Conservation (phyloP, 306 rosid species). For the Prunus kanzakura region DNA sequence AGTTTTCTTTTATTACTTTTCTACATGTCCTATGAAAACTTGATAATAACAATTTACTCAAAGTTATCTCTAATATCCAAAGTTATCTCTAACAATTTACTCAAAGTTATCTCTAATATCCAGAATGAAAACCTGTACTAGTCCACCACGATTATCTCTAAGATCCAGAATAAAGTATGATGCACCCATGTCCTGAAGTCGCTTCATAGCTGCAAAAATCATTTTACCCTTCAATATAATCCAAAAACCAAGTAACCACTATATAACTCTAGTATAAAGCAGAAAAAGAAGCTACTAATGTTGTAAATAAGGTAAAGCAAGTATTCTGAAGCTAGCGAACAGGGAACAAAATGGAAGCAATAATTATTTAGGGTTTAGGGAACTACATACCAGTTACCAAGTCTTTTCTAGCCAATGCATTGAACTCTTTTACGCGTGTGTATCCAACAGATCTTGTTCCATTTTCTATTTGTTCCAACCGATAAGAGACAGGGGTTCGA, state of each 20-base stretch:
- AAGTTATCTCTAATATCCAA: conserved; percentile 7
- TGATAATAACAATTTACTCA: neutral
- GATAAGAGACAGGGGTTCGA: conserved; percentile 83
- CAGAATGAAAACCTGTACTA: conserved; percentile 71
- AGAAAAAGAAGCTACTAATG: neutral
- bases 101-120: conserved; percentile 2
- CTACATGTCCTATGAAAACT: neutral
- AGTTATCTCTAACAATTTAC: neutral
- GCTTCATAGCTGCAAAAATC: conserved; percentile 78
- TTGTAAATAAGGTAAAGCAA: conserved; percentile 5
- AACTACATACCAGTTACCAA: conserved; percentile 61
- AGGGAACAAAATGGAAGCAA: neutral
- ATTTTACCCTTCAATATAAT: conserved; percentile 15
- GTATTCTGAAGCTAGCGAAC: neutral
- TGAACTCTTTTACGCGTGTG: conserved; percentile 87
- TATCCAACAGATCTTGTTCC: conserved; percentile 70
- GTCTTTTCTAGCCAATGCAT: conserved; percentile 95
- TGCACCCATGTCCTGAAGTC: conserved; percentile 87
- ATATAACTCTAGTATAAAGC: conserved; percentile 6
- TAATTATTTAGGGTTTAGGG: neutral
- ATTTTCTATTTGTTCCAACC: conserved; percentile 69
- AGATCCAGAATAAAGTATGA: conserved; percentile 86
- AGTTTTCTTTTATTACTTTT: neutral
- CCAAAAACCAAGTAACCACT: conserved; percentile 1
- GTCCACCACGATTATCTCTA: conserved; percentile 97